Percentiles rank a stretch among this genome's conserved stretches.
These are phyloP conservation scores for Barnettozyma vustinii DNA, from an alignment of 805 yeast genomes.

Conservation along the genomic window DNA sequence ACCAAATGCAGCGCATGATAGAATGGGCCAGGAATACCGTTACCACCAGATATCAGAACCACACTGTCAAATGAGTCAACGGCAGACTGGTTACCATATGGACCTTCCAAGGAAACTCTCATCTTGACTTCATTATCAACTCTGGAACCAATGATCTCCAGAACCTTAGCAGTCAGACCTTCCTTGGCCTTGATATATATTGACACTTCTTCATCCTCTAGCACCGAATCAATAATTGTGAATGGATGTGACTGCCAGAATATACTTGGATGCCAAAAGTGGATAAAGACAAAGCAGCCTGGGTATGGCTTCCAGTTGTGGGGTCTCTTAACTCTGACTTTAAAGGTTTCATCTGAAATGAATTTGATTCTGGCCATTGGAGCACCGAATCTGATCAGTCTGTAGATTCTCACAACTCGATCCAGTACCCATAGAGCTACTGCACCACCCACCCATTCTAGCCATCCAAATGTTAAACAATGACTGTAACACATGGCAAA, in stretches of 20 bases:
- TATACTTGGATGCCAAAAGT: conserved; percentile 44
- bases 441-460: conserved; percentile 44
- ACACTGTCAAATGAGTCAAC: conserved; percentile 33
- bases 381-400: conserved; percentile 25
- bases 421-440: conserved; percentile 30
- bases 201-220: conserved; percentile 33
- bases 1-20: conserved; percentile 33
- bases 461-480: conserved; percentile 45
- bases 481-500: conserved; percentile 56
- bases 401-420: conserved; percentile 40
- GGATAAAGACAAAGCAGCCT: conserved; percentile 52
- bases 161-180: conserved; percentile 47
- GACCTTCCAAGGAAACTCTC: conserved; percentile 52
- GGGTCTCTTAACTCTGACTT: conserved; percentile 30
- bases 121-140: conserved; percentile 5
- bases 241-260: conserved; percentile 78
- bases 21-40: conserved; percentile 49
- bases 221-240: conserved; percentile 43
- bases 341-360: conserved; percentile 40
- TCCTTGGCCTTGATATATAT: conserved; percentile 47
- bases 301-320: conserved; percentile 44
- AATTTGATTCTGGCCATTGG: conserved; percentile 18
- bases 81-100: conserved; percentile 47
- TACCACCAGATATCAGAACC: conserved; percentile 45
- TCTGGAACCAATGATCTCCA: conserved; percentile 20